Evolutionary conservation across 257 asterid genomes (phyloP).

Genomic region (Jaltomata sinuosa): DNA sequence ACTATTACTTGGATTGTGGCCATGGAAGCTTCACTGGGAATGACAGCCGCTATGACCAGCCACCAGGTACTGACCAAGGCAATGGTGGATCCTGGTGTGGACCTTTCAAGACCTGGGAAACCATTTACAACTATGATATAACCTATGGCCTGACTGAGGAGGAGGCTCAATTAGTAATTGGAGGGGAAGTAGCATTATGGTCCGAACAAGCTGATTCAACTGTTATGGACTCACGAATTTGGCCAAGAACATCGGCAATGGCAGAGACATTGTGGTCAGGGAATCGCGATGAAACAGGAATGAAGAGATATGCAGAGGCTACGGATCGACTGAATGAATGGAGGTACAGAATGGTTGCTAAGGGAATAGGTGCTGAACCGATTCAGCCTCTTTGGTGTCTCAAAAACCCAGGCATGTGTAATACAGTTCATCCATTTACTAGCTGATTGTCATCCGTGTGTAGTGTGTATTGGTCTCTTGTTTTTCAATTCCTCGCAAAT

Average conservation of each 20-base stretch:
- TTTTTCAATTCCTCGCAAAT: background rate
- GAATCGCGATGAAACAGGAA: slow-evolving; percentile 49
- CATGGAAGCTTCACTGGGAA: slow-evolving; percentile 79
- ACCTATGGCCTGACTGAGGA: slow-evolving; percentile 42
- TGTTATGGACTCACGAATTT: slow-evolving; percentile 69
- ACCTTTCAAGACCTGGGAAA: slow-evolving; percentile 91
- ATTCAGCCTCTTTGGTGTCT: slow-evolving; percentile 97
- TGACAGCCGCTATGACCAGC: slow-evolving; percentile 41
- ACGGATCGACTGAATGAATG: slow-evolving; percentile 81
- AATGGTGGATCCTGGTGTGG: slow-evolving; percentile 95
- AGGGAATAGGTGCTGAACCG: slow-evolving; percentile 83
- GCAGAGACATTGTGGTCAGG: slow-evolving; percentile 91
- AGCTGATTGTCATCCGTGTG: background rate
- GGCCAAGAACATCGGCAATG: slow-evolving; percentile 90
- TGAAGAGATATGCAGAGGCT: slow-evolving; percentile 75
- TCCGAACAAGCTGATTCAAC: slow-evolving; percentile 90
- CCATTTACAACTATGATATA: slow-evolving; percentile 74
- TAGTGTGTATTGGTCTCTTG: background rate
- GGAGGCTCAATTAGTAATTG: slow-evolving; percentile 63
- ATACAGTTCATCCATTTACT: slow-evolving; percentile 35
- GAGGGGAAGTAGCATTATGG: slow-evolving; percentile 91
- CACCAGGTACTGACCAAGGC: slow-evolving; percentile 47
- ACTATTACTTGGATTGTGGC: slow-evolving; percentile 82
- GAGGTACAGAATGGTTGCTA: slow-evolving; percentile 72
- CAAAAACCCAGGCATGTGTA: slow-evolving; percentile 82